These are phyloP conservation scores for Collybiopsis confluens DNA, from an alignment of 768 basidiomycete genomes.

Conservation along the genomic window DNA sequence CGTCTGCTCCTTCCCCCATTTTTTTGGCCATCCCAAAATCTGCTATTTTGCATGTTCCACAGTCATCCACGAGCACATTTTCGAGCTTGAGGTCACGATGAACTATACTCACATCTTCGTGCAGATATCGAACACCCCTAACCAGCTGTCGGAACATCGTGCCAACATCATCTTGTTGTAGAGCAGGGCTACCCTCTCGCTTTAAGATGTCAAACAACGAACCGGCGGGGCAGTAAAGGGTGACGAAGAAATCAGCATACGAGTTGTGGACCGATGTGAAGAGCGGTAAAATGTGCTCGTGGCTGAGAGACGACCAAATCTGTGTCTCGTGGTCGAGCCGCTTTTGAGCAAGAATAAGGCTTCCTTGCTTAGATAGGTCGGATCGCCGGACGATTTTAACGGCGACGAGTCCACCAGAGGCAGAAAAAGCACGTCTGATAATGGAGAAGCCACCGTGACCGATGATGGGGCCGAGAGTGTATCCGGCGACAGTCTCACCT, in stretches of 20 bases:
- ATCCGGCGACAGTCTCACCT: conserved; percentile 64
- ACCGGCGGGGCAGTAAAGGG: conserved; percentile 78
- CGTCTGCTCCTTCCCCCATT: conserved; percentile 46
- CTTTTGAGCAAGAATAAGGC: conserved; percentile 44
- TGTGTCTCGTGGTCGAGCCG: conserved; percentile 66
- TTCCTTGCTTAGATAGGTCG: conserved; percentile 48
- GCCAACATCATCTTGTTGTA: conserved; percentile 75
- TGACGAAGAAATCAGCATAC: conserved; percentile 77
- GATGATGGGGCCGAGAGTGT: conserved; percentile 70
- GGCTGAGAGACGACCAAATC: conserved; percentile 72
- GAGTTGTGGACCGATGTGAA: conserved; percentile 57
- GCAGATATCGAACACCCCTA: conserved; percentile 76
- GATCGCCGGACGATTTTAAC: conserved; percentile 77
- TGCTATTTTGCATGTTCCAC: conserved; percentile 77
- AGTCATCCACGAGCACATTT: conserved; percentile 90
- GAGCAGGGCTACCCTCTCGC: conserved; percentile 59
- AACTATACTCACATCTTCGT: conserved; percentile 69
- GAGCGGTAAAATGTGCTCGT: conserved; percentile 85
- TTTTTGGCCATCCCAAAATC: conserved; percentile 84
- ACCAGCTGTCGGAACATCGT: conserved; percentile 87
- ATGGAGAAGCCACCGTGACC: conserved; percentile 81
- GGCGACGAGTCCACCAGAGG: conserved; percentile 66
- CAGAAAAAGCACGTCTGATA: conserved; percentile 63
- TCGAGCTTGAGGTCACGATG: conserved; percentile 97
- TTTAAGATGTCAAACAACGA: conserved; percentile 81